Base-by-base conservation (phyloP, 495 filamentous ascomycete genomes). In the Pyronema omphalodes region DNA sequence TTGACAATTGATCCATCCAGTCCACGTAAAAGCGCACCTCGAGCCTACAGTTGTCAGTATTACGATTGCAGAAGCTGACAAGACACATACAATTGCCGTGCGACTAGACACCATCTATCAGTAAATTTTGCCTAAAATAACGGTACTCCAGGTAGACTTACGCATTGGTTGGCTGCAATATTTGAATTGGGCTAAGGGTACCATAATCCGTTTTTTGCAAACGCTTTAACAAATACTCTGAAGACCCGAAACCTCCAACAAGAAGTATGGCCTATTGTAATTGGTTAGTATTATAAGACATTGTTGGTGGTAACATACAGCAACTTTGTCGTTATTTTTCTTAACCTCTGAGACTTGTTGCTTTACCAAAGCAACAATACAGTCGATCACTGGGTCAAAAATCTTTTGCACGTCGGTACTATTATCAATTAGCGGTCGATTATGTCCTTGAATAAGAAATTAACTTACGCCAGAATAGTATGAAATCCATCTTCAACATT, bases 241-340 rank as follows among this genome's bases (percentile, higher is more conserved):
- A 81, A 37, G 75, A 71, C n/a, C 82, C 82, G 55, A 84, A 81
- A 0, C 82, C 82, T 3, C 82, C 81, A 12, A 85, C 82, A 0
- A 85, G 71, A n/a, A 84, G 68, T 35, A 85, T 77, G 2, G 77
- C 74, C 57, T 73, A 66, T 14, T 2, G 7, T 12, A 12, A 12
- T n/a, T 3, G 29, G 44, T 47, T 1, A n/a, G 9, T 1, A 47
- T 9, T 29, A 5, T 19, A 17, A 17, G 39, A 1, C 39, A 23
- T 9, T 47, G 9, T 3, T 51, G 7, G 9, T 36, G 36, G 9
- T 1, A 14, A 51, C 48, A 41, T 46, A 46, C 52, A 9, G 37
- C 18, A 9, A 54, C 52, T 9, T 19, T 36, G 3, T 54, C 39
- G 11, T 34, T 34, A 3, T 46, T 54, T 3, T 17, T 46, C 14